Conservation (phyloP, 441 rosid species). For the Mallotus japonicus region DNA sequence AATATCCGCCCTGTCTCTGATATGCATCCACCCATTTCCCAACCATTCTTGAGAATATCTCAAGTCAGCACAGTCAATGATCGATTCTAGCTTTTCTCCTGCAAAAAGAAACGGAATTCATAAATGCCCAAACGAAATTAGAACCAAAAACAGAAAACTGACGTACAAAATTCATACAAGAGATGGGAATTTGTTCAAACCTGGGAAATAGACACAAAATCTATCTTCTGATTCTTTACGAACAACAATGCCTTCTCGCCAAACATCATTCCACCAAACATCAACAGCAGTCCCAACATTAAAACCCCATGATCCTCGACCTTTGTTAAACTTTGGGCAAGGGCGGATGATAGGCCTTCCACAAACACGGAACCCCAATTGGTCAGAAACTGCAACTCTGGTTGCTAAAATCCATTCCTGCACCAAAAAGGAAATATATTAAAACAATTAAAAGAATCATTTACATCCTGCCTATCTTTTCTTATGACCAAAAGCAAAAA, state of each 20-base stretch:
- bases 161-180: background rate
- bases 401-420: constrained; percentile 80
- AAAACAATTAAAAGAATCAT: background rate
- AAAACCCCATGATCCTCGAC: constrained; percentile 24
- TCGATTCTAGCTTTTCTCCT: constrained; percentile 61
- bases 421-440: constrained; percentile 11
- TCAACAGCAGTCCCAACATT: constrained; percentile 67
- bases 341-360: constrained; percentile 67
- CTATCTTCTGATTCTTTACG: constrained; percentile 47
- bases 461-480: background rate
- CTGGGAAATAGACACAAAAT: constrained; percentile 63
- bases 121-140: background rate
- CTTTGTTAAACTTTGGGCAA: constrained; percentile 15
- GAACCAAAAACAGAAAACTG: background rate
- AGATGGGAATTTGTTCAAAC: constrained; percentile 32
- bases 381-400: constrained; percentile 52
- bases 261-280: constrained; percentile 77
- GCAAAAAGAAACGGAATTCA: constrained; percentile 6
- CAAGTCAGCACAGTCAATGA: constrained; percentile 40
- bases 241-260: constrained; percentile 85
- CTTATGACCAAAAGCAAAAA: constrained; percentile 4
- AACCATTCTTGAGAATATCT: constrained; percentile 71
- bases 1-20: constrained; percentile 45
- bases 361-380: constrained; percentile 42
- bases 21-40: constrained; percentile 51